Base-by-base conservation (phyloP, 768 basidiomycete genomes). In the Mycena albidolilacea region DNA sequence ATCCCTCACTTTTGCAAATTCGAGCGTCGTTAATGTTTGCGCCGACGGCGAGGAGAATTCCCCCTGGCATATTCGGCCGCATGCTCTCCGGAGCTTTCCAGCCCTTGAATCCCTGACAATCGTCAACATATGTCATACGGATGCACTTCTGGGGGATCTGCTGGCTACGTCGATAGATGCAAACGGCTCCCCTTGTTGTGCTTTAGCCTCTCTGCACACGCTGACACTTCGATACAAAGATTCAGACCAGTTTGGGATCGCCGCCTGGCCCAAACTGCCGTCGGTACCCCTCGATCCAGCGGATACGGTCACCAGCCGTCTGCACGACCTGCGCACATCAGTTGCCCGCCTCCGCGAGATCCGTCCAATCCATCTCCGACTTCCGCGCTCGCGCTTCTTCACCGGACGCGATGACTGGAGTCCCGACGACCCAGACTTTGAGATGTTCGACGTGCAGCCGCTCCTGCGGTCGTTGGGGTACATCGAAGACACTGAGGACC, bases 361-460 rank as follows among this genome's bases (percentile, higher is more conserved):
- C 11, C 38, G 19, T 7, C 58, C 63, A 7, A 14, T 71, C 2
- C 57, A 19, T 21, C 64, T 71, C 37, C 70, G 64, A 14, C 63
- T 71, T 7, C 57, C 70, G 17, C 70, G 63, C 6, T 65, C 64
- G 11, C 64, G 64, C 23, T 71, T 71, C 38, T 71, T 71, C 70
- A 71, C 70, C 5, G 70, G 65, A 38, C 21, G 39, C 17, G 57
- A 64, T 35, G 30, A 30, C 30, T 65, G 57, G 55, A 30, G 30
- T 43, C 57, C 12, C 0, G 35, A 15, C 17, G 63, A 50, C 21
- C n/a, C 57, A 0, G 7, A 58, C 3, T 65, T 60, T n/a, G 70
- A 71, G 58, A 65, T 71, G 37, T 52, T 65, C 41, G 70, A 71
- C 21, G 38, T 43, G 3, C 30, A 65, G 12, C 46, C 48, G 39